phyloP scores from a whole-genome alignment of 2,329 filamentous ascomycete species.

The Aphanocladium album region DNA sequence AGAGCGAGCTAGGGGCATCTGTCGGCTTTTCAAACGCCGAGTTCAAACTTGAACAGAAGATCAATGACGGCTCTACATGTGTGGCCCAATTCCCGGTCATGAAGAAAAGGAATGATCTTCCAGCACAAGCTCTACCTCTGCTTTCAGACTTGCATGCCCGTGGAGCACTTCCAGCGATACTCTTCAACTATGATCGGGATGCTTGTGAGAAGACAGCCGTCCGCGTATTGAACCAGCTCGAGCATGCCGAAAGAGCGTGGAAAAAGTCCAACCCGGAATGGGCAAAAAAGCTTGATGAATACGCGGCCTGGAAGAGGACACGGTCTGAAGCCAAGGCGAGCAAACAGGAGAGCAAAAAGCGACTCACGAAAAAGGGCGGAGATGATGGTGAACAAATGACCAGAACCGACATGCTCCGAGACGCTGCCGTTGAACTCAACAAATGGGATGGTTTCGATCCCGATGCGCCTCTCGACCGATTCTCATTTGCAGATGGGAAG shows the following conservation, averaged over 20 bases:
- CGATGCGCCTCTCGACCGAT: slow-evolving; percentile 55
- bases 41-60: not conserved
- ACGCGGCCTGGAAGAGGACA: slow-evolving; percentile 51
- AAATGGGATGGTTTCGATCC: slow-evolving; percentile 64
- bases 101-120: not conserved
- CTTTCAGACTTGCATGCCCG: slow-evolving; percentile 56
- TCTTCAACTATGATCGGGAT: slow-evolving; percentile 71
- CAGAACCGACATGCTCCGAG: slow-evolving; percentile 52
- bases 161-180: slow-evolving; percentile 64
- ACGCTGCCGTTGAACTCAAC: slow-evolving; percentile 52
- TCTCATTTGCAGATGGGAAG: slow-evolving; percentile 61
- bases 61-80: no score
- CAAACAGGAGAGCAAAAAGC: slow-evolving; percentile 25
- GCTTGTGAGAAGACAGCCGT: slow-evolving; percentile 57
- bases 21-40: not conserved
- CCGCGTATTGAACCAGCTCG: slow-evolving; percentile 47
- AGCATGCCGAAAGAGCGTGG: slow-evolving; percentile 34
- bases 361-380: slow-evolving; percentile 33
- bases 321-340: slow-evolving; percentile 31
- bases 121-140: slow-evolving; percentile 40
- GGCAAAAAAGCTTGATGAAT: slow-evolving; percentile 54
- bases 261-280: slow-evolving; percentile 54
- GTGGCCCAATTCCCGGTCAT: not conserved
- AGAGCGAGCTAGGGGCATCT: slow-evolving; percentile 43
- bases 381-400: slow-evolving; percentile 36